Evolutionary conservation across 179 eudicot genomes (phyloP).

Genomic region (Amaranthus tricolor): DNA sequence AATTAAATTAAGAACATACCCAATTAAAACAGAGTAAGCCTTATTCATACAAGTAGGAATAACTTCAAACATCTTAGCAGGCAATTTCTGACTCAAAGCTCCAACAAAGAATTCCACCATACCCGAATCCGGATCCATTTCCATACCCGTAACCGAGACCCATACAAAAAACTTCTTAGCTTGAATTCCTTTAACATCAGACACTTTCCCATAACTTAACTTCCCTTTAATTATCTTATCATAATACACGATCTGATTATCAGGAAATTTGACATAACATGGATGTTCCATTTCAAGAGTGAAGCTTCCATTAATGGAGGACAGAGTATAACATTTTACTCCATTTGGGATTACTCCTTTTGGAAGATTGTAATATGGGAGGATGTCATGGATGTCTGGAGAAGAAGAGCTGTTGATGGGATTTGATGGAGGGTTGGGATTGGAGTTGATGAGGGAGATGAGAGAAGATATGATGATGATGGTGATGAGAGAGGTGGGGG

Average conservation of each 20-base stretch:
- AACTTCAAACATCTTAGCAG: slow-evolving; percentile 38
- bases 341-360: slow-evolving; percentile 48
- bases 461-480: slow-evolving; percentile 8
- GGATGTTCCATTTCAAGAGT: slow-evolving; percentile 30
- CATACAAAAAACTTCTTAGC: slow-evolving; percentile 57
- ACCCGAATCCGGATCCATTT: slow-evolving; percentile 31
- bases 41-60: slow-evolving; percentile 45
- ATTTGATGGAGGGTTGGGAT: slow-evolving; percentile 8
- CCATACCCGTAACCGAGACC: slow-evolving; percentile 52
- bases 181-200: slow-evolving; percentile 57
- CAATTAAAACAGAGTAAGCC: slow-evolving; percentile 3
- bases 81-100: slow-evolving; percentile 44
- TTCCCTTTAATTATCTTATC: slow-evolving; percentile 38
- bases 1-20: background rate
- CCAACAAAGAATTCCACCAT: slow-evolving; percentile 57
- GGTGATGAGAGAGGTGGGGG: slow-evolving; percentile 15
- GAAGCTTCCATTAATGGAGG: slow-evolving; percentile 43
- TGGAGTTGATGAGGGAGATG: slow-evolving; percentile 14
- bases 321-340: slow-evolving; percentile 40
- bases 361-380: slow-evolving; percentile 49
- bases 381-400: slow-evolving; percentile 55
- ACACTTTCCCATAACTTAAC: slow-evolving; percentile 41
- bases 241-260: slow-evolving; percentile 59
- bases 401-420: slow-evolving; percentile 3
- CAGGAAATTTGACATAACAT: slow-evolving; percentile 49